Base-by-base conservation (phyloP, 148 eudicot genomes). In the Arbutus unedo region DNA sequence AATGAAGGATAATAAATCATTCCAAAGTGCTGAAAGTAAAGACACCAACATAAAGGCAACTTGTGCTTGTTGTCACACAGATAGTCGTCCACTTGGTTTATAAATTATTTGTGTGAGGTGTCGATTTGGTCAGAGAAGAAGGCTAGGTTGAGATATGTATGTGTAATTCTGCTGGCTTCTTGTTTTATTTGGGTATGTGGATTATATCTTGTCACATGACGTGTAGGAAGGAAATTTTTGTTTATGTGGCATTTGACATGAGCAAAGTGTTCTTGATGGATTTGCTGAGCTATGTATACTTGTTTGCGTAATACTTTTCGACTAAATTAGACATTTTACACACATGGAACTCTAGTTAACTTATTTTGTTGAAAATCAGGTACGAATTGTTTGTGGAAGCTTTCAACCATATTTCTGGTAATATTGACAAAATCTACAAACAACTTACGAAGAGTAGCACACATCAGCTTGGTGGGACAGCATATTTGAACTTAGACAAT, bases 341-440 rank as follows among this genome's bases (percentile, higher is more conserved):
- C 5, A 21, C 1, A n/a, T 45, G 6, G 60, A 56, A 44, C 23
- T 83, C 2, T 4, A n/a, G 72, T 50, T 13, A 41, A 14, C 31
- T 59, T 54, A 57, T 79, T 60, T 84, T 78, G 60, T 10, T 89
- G 83, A 79, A 59, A 76, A 68, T 31, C 93, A 96, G 99, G 90
- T 81, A 86, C 84, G 92, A 83, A 59, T 88, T 89, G 79, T 94
- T 97, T 81, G 94, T 89, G 96, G 95, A 92, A 83, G 99, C 99
- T 23, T 97, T 94, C 87, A 86, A 90, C 80, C 99, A 97, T 82
- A 93, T 97, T 78, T 89, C 94, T 51, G 83, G 86, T 38, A 93
- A 87, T 87, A 97, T 97, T 85, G 96, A 94, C 89, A 93, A 89
- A 90, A 97, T 97, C 60, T 97, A 97, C 93, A 97, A 97, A 84